Conservation (phyloP, 331 rosid genomes). For the Telfairia occidentalis region DNA sequence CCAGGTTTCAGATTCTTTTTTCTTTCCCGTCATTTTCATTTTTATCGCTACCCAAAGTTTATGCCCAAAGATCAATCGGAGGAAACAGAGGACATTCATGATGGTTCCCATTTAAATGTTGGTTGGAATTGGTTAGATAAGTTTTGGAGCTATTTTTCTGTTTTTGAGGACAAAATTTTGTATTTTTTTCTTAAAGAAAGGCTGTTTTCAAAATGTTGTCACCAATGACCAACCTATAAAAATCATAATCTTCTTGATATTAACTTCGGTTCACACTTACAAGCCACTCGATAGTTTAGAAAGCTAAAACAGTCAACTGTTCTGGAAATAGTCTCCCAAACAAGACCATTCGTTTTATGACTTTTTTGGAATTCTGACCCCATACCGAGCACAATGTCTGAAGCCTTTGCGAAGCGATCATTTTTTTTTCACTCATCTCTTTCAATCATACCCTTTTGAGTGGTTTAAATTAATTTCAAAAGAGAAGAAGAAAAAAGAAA, state of each 20-base stretch:
- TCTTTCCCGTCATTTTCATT: not conserved
- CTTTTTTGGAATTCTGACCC: not conserved
- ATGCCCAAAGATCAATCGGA: not conserved
- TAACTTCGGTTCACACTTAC: not conserved
- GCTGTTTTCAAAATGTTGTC: not conserved
- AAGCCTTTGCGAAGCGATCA: not conserved
- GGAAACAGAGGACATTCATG: not conserved
- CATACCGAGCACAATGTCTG: not conserved
- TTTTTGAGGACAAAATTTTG: not conserved
- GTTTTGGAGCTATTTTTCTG: not conserved
- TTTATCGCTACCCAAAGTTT: not conserved
- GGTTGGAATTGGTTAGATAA: not conserved
- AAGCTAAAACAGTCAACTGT: not conserved
- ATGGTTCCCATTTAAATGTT: not conserved
- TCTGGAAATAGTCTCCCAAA: not conserved
- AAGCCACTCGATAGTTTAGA: not conserved
- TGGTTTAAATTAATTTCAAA: not conserved
- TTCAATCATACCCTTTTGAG: not conserved
- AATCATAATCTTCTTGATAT: not conserved
- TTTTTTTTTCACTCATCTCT: not conserved
- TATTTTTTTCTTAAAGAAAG: not conserved
- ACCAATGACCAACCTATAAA: not conserved
- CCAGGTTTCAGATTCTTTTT: not conserved
- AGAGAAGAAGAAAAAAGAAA: not conserved
- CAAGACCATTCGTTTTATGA: not conserved